Base-by-base conservation (phyloP, 345 rosid species). In the Hibiscus mutabilis region DNA sequence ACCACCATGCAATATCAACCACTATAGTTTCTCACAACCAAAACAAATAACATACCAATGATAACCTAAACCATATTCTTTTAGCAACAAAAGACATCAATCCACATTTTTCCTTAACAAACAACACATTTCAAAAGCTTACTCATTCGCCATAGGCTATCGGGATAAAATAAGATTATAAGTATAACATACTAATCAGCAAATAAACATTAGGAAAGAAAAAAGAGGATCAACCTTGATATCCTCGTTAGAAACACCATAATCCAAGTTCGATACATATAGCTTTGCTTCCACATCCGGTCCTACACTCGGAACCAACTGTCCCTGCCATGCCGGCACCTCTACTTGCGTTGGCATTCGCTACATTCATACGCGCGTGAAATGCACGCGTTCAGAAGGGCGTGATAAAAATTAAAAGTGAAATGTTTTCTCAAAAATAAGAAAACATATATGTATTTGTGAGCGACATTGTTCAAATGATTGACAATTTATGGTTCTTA, bases 201-300 rank as follows among this genome's bases (percentile, higher is more conserved):
- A 59, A 55, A 33, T 15, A 53, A 33, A 7, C 47, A 25, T 49
- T 42, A 18, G 9, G 18, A 33, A 64, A 52, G 19, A 24, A 22
- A 68, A 10, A 27, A 42, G 0, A 22, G 13, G 22, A 21, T 2
- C n/a, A 42, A 88, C 91, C 90, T 82, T 76, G 40, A 88, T 68
- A 69, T 88, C 93, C 42, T 76, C 81, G 53, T 88, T 84, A 13
- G 89, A 74, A 67, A 88, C 91, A 15, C 81, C 84, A 62, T 80
- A 82, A 35, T 85, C 83, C 31, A 88, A 73, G 70, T 88, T 88
- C 25, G 90, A 88, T 21, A 86, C 29, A 11, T 82, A 83, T 44
- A 88, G 86, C 83, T 79, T 86, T 12, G 84, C 76, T 56, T 78
- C 90, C 9, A 60, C 47, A 25, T 76, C 68, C 5, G 79, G 14